Percentiles rank a stretch among this genome's conserved stretches.
phyloP scores from a whole-genome alignment of 2,329 filamentous ascomycete species.

The Fusarium austroafricanum region DNA sequence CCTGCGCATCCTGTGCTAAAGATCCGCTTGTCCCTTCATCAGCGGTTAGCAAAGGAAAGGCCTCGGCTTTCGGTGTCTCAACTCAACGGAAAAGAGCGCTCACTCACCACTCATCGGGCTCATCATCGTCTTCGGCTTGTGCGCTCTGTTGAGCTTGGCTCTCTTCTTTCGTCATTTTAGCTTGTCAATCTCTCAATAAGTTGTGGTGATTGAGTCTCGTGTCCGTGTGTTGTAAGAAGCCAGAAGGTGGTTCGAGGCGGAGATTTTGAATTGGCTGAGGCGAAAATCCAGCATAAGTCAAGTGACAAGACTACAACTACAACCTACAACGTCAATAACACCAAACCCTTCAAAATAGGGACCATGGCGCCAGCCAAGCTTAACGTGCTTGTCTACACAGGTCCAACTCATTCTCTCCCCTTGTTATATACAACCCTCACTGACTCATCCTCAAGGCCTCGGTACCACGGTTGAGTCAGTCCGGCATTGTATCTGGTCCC shows the following conservation, averaged over 20 bases:
- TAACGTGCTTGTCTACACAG: constrained; percentile 94
- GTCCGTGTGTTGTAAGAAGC: constrained; percentile 13
- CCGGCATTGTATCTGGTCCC: constrained; percentile 86
- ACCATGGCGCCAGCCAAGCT: constrained; percentile 76
- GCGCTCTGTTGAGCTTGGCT: constrained; percentile 54
- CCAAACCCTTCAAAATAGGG: background rate
- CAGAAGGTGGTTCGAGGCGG: constrained; percentile 42
- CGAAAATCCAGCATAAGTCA: constrained; percentile 39
- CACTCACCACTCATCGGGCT: constrained; percentile 92
- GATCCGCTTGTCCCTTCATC: constrained; percentile 91
- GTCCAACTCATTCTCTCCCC: constrained; percentile 58
- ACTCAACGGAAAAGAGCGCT: constrained; percentile 6
- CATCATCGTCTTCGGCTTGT: constrained; percentile 68
- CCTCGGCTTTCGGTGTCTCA: constrained; percentile 39
- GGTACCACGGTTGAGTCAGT: constrained; percentile 91
- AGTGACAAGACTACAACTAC: constrained; percentile 32
- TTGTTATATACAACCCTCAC: background rate
- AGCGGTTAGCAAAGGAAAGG: constrained; percentile 38
- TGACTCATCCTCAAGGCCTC: constrained; percentile 66
- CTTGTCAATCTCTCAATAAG: constrained; percentile 42
- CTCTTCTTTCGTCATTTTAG: constrained; percentile 64
- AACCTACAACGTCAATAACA: constrained; percentile 5
- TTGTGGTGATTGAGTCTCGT: background rate
- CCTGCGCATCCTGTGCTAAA: constrained; percentile 95
- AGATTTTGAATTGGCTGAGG: constrained; percentile 34